Evolutionary conservation across 768 basidiomycete genomes (phyloP).

Genomic region (Boletus reticulatus): DNA sequence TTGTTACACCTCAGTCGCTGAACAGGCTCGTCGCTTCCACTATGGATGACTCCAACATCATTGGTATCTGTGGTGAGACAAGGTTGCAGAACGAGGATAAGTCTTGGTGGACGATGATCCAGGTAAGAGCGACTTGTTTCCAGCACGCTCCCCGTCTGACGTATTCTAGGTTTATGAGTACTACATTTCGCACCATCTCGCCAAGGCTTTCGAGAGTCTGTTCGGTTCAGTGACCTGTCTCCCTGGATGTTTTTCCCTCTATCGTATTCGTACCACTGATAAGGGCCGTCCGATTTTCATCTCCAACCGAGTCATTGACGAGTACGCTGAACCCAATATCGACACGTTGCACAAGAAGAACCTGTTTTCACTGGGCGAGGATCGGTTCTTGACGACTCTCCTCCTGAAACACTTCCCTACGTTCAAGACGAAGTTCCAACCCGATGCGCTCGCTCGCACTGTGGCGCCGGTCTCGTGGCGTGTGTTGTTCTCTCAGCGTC

Average conservation of each 20-base stretch:
- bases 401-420: conserved; percentile 70
- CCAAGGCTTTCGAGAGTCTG: conserved; percentile 67
- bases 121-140: conserved; percentile 35
- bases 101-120: conserved; percentile 80
- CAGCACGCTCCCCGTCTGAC: background rate
- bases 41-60: conserved; percentile 58
- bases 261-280: conserved; percentile 68
- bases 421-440: conserved; percentile 68
- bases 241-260: conserved; percentile 74
- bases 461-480: conserved; percentile 62
- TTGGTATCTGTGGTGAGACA: conserved; percentile 70
- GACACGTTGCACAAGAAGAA: conserved; percentile 76
- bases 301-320: conserved; percentile 67
- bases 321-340: conserved; percentile 63
- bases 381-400: conserved; percentile 67
- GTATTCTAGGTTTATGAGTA: conserved; percentile 58
- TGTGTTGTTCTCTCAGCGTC: conserved; percentile 62
- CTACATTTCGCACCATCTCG: conserved; percentile 64
- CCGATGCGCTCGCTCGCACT: conserved; percentile 60
- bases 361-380: conserved; percentile 65
- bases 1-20: conserved; percentile 61
- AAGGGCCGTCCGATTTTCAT: conserved; percentile 72
- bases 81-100: conserved; percentile 64
- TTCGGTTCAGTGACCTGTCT: conserved; percentile 72
- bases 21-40: conserved; percentile 65